Percentiles rank a stretch among this genome's conserved stretches.
These are phyloP conservation scores for Syzygium aqueum DNA, from an alignment of 345 rosid species.

Conservation along the genomic window DNA sequence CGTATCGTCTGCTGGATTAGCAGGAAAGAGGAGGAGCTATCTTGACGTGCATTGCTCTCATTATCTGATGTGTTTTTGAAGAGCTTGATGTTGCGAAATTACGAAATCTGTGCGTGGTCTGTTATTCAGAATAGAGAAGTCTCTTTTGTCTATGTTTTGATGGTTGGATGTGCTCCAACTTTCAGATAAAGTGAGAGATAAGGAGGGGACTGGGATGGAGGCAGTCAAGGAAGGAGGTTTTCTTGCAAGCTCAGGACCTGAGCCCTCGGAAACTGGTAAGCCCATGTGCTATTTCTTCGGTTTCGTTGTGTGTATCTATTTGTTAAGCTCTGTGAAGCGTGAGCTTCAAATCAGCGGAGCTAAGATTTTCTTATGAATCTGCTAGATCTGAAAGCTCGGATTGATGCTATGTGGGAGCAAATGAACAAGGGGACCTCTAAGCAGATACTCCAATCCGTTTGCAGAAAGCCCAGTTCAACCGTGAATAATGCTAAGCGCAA, in stretches of 20 bases:
- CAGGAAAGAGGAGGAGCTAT: neutral
- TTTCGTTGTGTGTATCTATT: neutral
- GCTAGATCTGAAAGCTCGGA: constrained; percentile 29
- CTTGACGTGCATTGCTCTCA: neutral
- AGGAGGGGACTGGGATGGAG: constrained; percentile 1
- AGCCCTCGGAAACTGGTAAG: constrained; percentile 21
- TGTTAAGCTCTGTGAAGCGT: neutral
- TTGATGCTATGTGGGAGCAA: constrained; percentile 55
- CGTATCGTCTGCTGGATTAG: neutral
- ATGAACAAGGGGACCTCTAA: constrained; percentile 46
- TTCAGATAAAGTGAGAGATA: neutral
- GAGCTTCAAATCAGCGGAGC: neutral
- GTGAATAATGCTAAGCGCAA: constrained; percentile 16
- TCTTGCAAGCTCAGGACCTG: constrained; percentile 8
- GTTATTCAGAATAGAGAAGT: neutral
- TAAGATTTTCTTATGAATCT: neutral
- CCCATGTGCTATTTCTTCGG: neutral
- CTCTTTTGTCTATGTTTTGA: neutral
- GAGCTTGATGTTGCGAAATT: neutral
- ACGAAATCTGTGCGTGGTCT: neutral
- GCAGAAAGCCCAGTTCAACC: constrained; percentile 16
- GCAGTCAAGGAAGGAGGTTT: constrained; percentile 13
- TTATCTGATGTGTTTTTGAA: neutral
- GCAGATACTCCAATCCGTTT: constrained; percentile 13
- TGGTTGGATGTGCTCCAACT: neutral